A percentile compares a stretch with the other conserved stretches of the same genome.
phyloP scores from a whole-genome alignment of 2,329 filamentous ascomycete species.

The Colletotrichum falcatum region DNA sequence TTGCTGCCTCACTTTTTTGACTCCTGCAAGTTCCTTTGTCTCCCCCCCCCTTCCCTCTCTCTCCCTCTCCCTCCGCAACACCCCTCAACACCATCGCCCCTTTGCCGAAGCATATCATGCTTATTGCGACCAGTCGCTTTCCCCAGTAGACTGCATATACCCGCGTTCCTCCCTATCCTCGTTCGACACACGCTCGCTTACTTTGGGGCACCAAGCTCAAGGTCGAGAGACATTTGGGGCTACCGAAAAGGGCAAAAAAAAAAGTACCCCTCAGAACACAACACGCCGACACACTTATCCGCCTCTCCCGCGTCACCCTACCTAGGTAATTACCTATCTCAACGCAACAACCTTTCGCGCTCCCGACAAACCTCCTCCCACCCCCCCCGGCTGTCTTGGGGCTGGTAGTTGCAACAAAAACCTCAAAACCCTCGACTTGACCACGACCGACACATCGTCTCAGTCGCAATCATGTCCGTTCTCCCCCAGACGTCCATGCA shows the following conservation, averaged over 20 bases:
- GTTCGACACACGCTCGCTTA: constrained; percentile 30
- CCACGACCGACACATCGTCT: constrained; percentile 11
- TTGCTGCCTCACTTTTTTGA: constrained; percentile 38
- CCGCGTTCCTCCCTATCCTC: constrained; percentile 26
- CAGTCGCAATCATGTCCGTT: constrained; percentile 75
- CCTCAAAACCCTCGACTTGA: constrained; percentile 14
- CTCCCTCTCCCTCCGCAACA: not conserved
- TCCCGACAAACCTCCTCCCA: constrained; percentile 27
- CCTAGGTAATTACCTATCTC: too few species aligned
- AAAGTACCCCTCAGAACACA: constrained; percentile 40
- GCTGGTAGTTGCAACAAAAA: constrained; percentile 28
- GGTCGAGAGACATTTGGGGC: constrained; percentile 17
- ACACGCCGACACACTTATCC: constrained; percentile 34
- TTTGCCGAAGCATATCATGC: constrained; percentile 23
- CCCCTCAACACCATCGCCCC: constrained; percentile 6
- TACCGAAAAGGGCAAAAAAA: constrained; percentile 25
- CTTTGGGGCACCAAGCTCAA: constrained; percentile 25
- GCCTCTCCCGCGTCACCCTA: constrained; percentile 35
- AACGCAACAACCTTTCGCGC: constrained; percentile 16
- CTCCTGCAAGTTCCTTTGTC: constrained; percentile 34
- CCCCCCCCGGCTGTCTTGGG: constrained; percentile 39
- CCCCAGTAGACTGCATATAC: constrained; percentile 25
- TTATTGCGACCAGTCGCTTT: constrained; percentile 14
- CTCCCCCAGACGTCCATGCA: constrained; percentile 86
- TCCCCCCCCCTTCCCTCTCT: constrained; percentile 1